Base-by-base conservation (phyloP, 768 basidiomycete genomes). In the Lyophyllum atratum region DNA sequence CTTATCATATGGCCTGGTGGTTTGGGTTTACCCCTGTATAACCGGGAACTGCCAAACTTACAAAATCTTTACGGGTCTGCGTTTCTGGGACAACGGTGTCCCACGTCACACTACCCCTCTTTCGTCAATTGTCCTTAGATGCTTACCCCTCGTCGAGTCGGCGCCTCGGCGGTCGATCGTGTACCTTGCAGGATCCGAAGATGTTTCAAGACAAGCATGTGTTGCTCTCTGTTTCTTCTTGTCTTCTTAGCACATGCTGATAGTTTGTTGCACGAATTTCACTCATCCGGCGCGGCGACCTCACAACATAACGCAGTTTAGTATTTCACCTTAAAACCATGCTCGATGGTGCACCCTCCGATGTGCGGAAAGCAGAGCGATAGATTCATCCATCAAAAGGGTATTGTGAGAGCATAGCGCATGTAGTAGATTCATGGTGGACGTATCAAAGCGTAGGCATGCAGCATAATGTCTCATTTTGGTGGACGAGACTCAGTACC, bases 361-460 rank as follows among this genome's bases (percentile, higher is more conserved):
- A 4, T 31, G 11, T 31, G 11, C 37, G 10, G 10, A 15, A 40
- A 19, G n/a, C 17, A 19, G 22, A 21, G 4, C 19, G 10, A 44
- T 21, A 24, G 11, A 6, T 19, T 44, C 24, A 24, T 8, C 7
- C 14, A 47, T 4, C 17, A 12, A 26, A 19, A 29, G 26, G 26
- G 25, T 3, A 53, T 33, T 25, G 40, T 17, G 39, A 44, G 39
- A 37, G 25, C 49, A 59, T 56, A 54, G 47, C 45, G 42, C 59
- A 60, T 53, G 51, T 59, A 54, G 51, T 59, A 54, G 29, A 56
- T 52, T 58, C 53, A 59, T 55, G 49, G 46, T 29, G 46, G 28
- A 29, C 46, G 28, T 44, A 44, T 42, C 29, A 51, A 9, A 46
- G 46, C 52, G 39, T 51, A 54, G 22, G 25, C 45, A 51, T 51